phyloP scores from a whole-genome alignment of 805 yeast genomes.

The Nakazawaea ishiwadae region DNA sequence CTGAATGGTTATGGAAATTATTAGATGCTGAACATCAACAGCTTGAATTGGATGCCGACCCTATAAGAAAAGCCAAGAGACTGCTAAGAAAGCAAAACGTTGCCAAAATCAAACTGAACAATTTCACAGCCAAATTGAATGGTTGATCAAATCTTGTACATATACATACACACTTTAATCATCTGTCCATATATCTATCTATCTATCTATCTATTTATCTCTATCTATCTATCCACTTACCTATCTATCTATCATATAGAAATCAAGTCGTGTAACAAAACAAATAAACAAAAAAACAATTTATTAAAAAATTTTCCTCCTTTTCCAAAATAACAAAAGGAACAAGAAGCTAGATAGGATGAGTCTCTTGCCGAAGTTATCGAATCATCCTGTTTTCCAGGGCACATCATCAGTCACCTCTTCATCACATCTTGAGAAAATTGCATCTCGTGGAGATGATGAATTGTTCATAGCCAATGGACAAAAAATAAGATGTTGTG shows the following conservation, averaged over 20 bases:
- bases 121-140: constrained; percentile 62
- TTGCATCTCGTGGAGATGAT: constrained; percentile 6
- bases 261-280: too few relatives aligned
- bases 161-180: background rate
- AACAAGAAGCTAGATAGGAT: too few relatives aligned
- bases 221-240: background rate
- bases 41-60: constrained; percentile 51
- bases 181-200: too few relatives aligned
- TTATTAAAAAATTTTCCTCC: too few relatives aligned
- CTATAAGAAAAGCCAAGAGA: constrained; percentile 64
- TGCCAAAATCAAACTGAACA: constrained; percentile 66
- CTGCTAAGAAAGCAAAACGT: constrained; percentile 66
- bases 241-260: background rate
- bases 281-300: too few relatives aligned
- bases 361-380: constrained; percentile 1
- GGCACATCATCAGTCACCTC: background rate
- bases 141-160: background rate
- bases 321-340: too few relatives aligned
- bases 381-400: constrained; percentile 3
- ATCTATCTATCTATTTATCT: too few relatives aligned
- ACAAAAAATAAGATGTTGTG: constrained; percentile 27
- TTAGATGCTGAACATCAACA: constrained; percentile 64
- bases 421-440: background rate
- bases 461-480: constrained; percentile 28
- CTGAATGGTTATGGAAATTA: constrained; percentile 90